A percentile compares a stretch with the other conserved stretches of the same genome.
These are phyloP conservation scores for Xylaria sp. DNA, from an alignment of 2,329 filamentous ascomycete genomes.

Conservation along the genomic window DNA sequence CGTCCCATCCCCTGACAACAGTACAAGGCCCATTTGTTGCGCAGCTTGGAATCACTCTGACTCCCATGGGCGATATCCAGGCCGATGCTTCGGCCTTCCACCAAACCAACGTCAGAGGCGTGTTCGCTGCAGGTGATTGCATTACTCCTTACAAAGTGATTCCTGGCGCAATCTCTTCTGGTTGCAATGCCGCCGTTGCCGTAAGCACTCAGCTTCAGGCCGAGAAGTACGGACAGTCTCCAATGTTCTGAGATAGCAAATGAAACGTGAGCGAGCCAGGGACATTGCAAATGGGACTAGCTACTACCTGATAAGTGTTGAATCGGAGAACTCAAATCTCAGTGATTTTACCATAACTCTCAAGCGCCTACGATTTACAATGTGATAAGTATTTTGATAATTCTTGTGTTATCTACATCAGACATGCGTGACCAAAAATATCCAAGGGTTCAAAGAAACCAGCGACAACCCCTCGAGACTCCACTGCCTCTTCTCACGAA, in stretches of 20 bases:
- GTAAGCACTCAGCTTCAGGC: slow-evolving; percentile 39
- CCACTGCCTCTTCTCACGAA: no score
- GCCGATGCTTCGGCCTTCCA: slow-evolving; percentile 9
- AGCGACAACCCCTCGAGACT: no score
- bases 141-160: slow-evolving; percentile 39
- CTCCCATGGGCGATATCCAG: not conserved
- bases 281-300: no score
- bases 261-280: no score
- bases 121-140: slow-evolving; percentile 45
- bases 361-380: no score
- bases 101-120: slow-evolving; percentile 39
- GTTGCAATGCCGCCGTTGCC: slow-evolving; percentile 41
- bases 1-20: not conserved
- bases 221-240: slow-evolving; percentile 37
- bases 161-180: slow-evolving; percentile 37
- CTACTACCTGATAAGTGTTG: no score
- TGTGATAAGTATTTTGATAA: no score
- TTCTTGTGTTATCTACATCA: no score
- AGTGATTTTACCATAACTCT: no score
- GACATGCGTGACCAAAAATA: no score
- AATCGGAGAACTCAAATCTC: no score
- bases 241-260: slow-evolving; percentile 30
- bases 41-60: not conserved
- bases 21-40: not conserved
- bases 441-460: no score